Base-by-base conservation (phyloP, 768 basidiomycete genomes). In the Psilocybe sp. region DNA sequence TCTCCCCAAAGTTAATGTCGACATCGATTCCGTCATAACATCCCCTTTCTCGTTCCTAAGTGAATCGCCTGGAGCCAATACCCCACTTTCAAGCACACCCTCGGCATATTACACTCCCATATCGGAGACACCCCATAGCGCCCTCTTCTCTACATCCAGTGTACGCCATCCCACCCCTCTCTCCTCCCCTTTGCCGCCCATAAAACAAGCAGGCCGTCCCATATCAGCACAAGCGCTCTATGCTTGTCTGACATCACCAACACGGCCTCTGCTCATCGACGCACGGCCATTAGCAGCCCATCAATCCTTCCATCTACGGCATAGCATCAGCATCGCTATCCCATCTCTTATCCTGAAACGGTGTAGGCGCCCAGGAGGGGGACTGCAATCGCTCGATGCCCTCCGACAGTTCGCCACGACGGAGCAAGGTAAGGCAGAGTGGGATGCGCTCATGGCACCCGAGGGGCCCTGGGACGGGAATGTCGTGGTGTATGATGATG, bases 341-440 rank as follows among this genome's bases (percentile, higher is more conserved):
- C 93, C 94, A 0, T 88, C 90, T 19, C 81, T 97, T 60, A 92
- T 97, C 60, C 81, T 94, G 58, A 93, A 92, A 66, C 84, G 93
- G 15, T 86, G 79, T 55, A 76, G 82, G 53, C 89, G 88, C 62
- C 81, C 85, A 2, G 83, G 79, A 31, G 82, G 78, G 55, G 82
- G 79, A 1, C 80, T 90, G 56, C 81, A 79, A 47, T 77, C 77
- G 28, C 69, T 91, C 41, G 79, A 85, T 55, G 77, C 85, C 0
- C 70, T 96, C 48, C 82, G 85, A 44, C 85, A 88, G 59, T 96
- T 86, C 62, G 81, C 93, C 60, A 92, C 87, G 4, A 90, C 89
- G 1, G 86, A 92, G 43, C 71, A 78, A 28, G 88, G 86, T 28
- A 87, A 83, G 64, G 70, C 68, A 9, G 71, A 73, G 19, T 95